These are phyloP conservation scores for Zygosaccharomyces lentus DNA, from an alignment of 805 yeast species.

Conservation along the genomic window DNA sequence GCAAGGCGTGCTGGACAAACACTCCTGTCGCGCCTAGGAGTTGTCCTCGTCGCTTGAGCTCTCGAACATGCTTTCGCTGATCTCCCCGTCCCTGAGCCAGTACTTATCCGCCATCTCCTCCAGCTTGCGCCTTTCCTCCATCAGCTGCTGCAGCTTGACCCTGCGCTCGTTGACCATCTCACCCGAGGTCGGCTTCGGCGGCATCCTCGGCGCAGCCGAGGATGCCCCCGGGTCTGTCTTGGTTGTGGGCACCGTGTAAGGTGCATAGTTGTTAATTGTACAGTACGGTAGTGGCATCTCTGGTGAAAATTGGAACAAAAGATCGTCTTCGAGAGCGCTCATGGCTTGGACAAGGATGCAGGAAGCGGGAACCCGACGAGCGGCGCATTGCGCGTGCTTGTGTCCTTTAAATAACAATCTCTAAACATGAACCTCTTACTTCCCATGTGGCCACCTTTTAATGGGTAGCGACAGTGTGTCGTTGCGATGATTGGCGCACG, in stretches of 20 bases:
- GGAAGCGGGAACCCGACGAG: neutral
- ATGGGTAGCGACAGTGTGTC: neutral
- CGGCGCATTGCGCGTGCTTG: neutral
- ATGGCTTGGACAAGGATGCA: neutral
- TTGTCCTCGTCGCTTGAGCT: slow-evolving; percentile 32
- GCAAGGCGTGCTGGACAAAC: slow-evolving; percentile 40
- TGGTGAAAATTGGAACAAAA: slow-evolving; percentile 2
- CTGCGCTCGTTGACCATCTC: neutral
- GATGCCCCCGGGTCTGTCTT: neutral
- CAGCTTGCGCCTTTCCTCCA: slow-evolving; percentile 8
- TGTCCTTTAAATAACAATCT: neutral
- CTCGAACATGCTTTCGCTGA: slow-evolving; percentile 30
- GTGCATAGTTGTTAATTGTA: neutral
- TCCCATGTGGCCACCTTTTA: neutral
- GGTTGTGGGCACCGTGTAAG: slow-evolving; percentile 1
- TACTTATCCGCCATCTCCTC: slow-evolving; percentile 22
- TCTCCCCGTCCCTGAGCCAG: slow-evolving; percentile 27
- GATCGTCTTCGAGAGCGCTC: slow-evolving; percentile 4
- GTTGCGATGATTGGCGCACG: neutral
- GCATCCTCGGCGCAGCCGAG: neutral
- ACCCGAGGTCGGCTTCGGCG: neutral
- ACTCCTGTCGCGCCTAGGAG: neutral
- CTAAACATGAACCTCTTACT: neutral
- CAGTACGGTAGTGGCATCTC: neutral
- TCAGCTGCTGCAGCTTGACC: slow-evolving; percentile 2